phyloP scores from a whole-genome alignment of 495 filamentous ascomycete genomes.

The Rhizodiscina lignyota region DNA sequence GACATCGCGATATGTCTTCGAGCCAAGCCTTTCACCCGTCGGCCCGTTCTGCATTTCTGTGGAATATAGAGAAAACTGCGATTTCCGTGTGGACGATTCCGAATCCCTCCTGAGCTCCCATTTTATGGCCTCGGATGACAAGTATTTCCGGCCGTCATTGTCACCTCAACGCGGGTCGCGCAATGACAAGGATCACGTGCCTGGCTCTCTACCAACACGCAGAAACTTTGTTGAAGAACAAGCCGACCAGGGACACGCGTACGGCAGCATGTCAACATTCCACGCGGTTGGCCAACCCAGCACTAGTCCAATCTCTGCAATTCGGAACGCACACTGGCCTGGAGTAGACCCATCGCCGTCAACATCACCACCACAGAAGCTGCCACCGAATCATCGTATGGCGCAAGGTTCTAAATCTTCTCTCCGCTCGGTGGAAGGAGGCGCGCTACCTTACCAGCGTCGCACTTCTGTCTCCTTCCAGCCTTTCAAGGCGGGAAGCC shows the following conservation, averaged over 20 bases:
- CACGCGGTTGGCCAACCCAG: conserved; percentile 65
- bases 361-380: conserved; percentile 45
- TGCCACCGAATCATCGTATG: no score
- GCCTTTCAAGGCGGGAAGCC: conserved; percentile 85
- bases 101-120: conserved; percentile 86
- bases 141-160: conserved; percentile 65
- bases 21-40: conserved; percentile 66
- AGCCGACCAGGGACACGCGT: conserved; percentile 60
- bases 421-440: conserved; percentile 36
- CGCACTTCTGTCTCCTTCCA: conserved; percentile 86
- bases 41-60: conserved; percentile 70
- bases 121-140: conserved; percentile 85
- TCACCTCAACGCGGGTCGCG: conserved; percentile 12
- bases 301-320: conserved; percentile 74
- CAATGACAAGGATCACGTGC: conserved; percentile 31
- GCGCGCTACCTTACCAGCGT: conserved; percentile 30
- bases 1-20: conserved; percentile 61
- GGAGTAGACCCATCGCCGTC: conserved; percentile 26
- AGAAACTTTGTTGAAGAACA: conserved; percentile 20
- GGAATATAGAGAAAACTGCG: conserved; percentile 70
- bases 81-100: conserved; percentile 79
- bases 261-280: conserved; percentile 86
- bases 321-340: conserved; percentile 48
- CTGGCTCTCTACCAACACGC: conserved; percentile 56
- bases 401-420: no score